These are phyloP conservation scores for Auricularia heimuer DNA, from an alignment of 768 basidiomycete genomes.

Conservation along the genomic window DNA sequence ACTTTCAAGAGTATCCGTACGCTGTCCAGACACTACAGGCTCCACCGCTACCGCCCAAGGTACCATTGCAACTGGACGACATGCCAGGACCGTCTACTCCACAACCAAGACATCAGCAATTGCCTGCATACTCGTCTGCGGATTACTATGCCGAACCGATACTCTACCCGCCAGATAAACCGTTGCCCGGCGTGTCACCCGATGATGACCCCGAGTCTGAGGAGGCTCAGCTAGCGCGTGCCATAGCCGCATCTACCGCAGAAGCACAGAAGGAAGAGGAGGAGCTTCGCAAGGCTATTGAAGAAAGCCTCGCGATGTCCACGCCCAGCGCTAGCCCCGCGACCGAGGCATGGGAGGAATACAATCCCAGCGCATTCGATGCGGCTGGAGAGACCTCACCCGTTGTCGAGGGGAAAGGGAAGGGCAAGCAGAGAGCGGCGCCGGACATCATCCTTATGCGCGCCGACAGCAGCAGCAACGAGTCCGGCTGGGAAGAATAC, in stretches of 20 bases:
- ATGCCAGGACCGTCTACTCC: too few species aligned
- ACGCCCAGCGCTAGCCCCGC: neutral
- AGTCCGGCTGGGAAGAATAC: neutral
- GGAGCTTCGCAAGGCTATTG: neutral
- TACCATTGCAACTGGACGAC: too few species aligned
- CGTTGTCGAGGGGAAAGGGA: neutral
- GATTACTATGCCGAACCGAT: too few species aligned
- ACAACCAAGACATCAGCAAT: too few species aligned
- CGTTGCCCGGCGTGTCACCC: too few species aligned
- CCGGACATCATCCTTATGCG: neutral
- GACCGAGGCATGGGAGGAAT: neutral
- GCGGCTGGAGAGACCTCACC: neutral
- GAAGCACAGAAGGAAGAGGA: neutral
- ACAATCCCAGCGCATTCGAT: neutral
- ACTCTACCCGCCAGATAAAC: too few species aligned
- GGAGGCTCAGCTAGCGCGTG: neutral
- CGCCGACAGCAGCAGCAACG: neutral
- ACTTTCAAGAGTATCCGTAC: too few species aligned
- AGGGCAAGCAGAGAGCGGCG: neutral
- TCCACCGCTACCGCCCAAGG: too few species aligned
- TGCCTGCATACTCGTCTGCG: too few species aligned
- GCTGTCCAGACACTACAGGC: too few species aligned
- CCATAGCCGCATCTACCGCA: neutral
- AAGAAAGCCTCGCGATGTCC: neutral
- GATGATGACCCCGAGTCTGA: neutral